phyloP scores from a whole-genome alignment of 1,284 basidiomycete genomes.

The Malassezia obtusa region DNA sequence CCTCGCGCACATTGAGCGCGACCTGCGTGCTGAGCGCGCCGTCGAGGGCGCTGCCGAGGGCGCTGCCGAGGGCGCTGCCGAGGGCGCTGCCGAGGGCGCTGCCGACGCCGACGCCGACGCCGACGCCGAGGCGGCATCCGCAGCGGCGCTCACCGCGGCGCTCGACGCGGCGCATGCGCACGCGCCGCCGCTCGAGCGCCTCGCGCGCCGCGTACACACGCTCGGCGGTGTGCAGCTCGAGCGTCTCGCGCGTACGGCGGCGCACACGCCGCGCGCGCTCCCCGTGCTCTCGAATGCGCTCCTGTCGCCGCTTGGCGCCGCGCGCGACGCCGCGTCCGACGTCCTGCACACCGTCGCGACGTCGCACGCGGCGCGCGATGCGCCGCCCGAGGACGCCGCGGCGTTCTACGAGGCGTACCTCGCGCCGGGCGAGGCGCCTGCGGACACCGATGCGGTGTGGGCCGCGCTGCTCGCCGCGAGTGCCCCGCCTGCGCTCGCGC shows the following conservation, averaged over 20 bases:
- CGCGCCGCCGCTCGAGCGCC: neutral
- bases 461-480: neutral
- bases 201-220: neutral
- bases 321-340: neutral
- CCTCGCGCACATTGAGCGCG: neutral
- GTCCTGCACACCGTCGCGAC: neutral
- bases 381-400: neutral
- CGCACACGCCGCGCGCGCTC: neutral
- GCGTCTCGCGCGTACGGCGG: neutral
- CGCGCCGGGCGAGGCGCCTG: neutral
- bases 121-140: neutral
- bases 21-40: neutral
- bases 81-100: too few relatives aligned
- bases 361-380: neutral
- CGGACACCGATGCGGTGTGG: neutral
- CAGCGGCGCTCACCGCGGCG: neutral
- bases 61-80: too few relatives aligned
- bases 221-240: neutral
- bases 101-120: neutral
- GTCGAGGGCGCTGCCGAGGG: too few relatives aligned
- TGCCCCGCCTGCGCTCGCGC: neutral
- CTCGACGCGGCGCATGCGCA: conserved; percentile 1
- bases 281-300: neutral
- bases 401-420: conserved; percentile 10
- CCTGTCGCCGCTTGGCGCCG: neutral